Conservation (phyloP, 2,329 filamentous ascomycete species). For the Cladophialophora immunda region DNA sequence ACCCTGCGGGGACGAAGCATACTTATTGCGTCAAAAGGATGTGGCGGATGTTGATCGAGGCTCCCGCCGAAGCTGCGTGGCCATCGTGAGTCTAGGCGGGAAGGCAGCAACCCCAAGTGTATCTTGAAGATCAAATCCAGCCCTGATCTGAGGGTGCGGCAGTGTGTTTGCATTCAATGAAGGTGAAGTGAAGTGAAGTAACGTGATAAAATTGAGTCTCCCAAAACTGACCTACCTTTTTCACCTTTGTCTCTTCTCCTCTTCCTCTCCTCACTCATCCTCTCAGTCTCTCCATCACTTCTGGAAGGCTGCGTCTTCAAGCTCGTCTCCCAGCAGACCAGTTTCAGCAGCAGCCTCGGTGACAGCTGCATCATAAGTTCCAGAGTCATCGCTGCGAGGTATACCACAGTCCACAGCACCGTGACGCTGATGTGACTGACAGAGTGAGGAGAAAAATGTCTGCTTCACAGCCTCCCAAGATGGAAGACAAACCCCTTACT, state of each 20-base stretch:
- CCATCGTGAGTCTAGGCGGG: not conserved
- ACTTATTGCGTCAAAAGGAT: too few species aligned
- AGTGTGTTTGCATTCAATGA: not conserved
- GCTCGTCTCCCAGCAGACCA: not conserved
- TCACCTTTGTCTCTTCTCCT: not conserved
- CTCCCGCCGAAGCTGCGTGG: not conserved
- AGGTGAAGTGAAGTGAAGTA: not conserved
- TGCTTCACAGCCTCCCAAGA: not conserved
- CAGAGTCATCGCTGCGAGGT: not conserved
- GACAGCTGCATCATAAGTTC: not conserved
- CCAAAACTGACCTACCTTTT: too few species aligned
- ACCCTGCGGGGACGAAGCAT: too few species aligned
- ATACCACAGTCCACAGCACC: not conserved
- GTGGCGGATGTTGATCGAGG: not conserved
- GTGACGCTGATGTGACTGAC: not conserved
- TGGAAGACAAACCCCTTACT: not conserved
- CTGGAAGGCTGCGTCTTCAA: not conserved
- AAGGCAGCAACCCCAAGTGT: not conserved
- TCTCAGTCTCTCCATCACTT: not conserved
- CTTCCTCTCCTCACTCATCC: not conserved
- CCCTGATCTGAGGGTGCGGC: not conserved
- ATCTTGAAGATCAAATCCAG: not conserved
- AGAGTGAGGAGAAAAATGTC: not conserved
- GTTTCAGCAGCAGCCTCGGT: not conserved
- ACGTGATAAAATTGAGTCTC: too few species aligned